Evolutionary conservation across 1,284 basidiomycete species (phyloP).

Genomic region (Ustilago bromivora): DNA sequence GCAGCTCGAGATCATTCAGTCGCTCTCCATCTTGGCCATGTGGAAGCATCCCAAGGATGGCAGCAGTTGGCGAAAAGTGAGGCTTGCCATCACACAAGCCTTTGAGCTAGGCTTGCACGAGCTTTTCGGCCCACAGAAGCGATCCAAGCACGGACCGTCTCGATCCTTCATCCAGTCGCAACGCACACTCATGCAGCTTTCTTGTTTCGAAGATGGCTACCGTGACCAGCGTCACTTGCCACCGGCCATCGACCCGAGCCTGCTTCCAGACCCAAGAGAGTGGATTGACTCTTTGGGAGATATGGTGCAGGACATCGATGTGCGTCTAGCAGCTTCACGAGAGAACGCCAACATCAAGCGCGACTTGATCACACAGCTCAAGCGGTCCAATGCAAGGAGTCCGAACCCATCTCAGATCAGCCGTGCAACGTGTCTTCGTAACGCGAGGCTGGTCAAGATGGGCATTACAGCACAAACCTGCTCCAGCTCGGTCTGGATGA

Average conservation of each 20-base stretch:
- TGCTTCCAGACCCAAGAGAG: slow-evolving; percentile 48
- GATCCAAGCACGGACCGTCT: slow-evolving; percentile 43
- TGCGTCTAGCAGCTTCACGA: slow-evolving; percentile 52
- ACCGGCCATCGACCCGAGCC: slow-evolving; percentile 49
- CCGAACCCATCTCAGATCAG: slow-evolving; percentile 41
- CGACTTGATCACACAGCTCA: slow-evolving; percentile 47
- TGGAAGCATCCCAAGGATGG: slow-evolving; percentile 76
- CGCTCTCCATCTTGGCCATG: slow-evolving; percentile 84
- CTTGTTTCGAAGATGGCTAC: slow-evolving; percentile 54
- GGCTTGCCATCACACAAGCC: slow-evolving; percentile 67
- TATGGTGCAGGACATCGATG: slow-evolving; percentile 54
- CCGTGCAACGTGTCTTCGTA: slow-evolving; percentile 50
- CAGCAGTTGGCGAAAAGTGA: slow-evolving; percentile 69
- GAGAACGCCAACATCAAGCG: slow-evolving; percentile 57
- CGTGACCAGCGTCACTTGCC: slow-evolving; percentile 52
- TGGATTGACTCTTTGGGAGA: slow-evolving; percentile 55
- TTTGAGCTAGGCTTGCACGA: slow-evolving; percentile 69
- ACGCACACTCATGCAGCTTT: slow-evolving; percentile 47
- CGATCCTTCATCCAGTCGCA: slow-evolving; percentile 51
- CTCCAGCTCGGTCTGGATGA: slow-evolving; percentile 44
- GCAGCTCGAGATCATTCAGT: slow-evolving; percentile 83
- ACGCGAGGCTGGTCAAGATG: slow-evolving; percentile 54
- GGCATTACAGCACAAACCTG: slow-evolving; percentile 48
- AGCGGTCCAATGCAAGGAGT: slow-evolving; percentile 40
- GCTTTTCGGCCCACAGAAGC: slow-evolving; percentile 48